These are phyloP conservation scores for Arthrinium phaeospermum DNA, from an alignment of 2,329 filamentous ascomycete genomes.

Conservation along the genomic window DNA sequence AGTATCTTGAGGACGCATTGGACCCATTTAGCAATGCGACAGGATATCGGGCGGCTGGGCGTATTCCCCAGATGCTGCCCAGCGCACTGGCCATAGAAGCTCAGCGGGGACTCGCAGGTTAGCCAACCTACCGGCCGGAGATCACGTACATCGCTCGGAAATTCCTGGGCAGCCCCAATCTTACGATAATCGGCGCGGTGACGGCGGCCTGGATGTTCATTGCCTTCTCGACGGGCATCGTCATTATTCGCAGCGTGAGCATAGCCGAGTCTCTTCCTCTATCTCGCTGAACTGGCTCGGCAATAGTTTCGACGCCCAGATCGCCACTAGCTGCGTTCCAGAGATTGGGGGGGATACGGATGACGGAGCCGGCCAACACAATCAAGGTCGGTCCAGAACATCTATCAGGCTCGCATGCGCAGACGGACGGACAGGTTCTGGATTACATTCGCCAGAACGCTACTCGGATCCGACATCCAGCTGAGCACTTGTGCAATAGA, in stretches of 20 bases:
- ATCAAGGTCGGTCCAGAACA: constrained; percentile 39
- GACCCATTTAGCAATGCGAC: constrained; percentile 35
- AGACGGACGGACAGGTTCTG: constrained; percentile 50
- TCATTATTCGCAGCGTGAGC: constrained; percentile 43
- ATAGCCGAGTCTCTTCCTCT: constrained; percentile 42
- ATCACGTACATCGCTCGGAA: constrained; percentile 33
- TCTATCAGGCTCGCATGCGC: constrained; percentile 43
- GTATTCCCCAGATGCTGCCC: constrained; percentile 31
- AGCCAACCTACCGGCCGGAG: constrained; percentile 44
- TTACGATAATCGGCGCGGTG: constrained; percentile 32
- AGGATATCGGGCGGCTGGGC: constrained; percentile 39
- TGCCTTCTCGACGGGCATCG: constrained; percentile 48
- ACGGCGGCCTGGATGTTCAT: constrained; percentile 38
- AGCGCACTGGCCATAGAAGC: constrained; percentile 30
- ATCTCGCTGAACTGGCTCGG: constrained; percentile 52
- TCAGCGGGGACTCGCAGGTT: constrained; percentile 29
- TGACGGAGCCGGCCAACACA: constrained; percentile 36
- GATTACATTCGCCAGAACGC: constrained; percentile 37
- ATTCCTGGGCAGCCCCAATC: background rate
- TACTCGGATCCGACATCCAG: constrained; percentile 34
- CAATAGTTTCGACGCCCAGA: constrained; percentile 46
- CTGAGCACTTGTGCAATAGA: constrained; percentile 28
- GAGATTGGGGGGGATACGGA: constrained; percentile 46
- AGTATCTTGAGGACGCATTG: constrained; percentile 33
- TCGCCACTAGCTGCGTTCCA: constrained; percentile 48